These are phyloP conservation scores for Agrocybe praecox DNA, from an alignment of 768 basidiomycete genomes.

Conservation along the genomic window DNA sequence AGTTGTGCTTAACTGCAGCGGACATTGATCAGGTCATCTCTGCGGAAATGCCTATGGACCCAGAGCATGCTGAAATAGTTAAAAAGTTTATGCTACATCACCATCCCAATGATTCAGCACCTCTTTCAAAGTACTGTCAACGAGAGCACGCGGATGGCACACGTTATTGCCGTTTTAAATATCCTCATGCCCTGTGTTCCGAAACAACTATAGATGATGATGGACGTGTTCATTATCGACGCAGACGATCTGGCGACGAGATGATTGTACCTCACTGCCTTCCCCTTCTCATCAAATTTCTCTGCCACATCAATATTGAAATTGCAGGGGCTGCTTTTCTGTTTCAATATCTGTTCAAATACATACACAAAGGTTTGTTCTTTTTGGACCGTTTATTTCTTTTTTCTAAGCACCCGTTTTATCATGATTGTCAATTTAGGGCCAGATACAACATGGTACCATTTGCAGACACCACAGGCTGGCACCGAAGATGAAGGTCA, in stretches of 20 bases:
- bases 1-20: conserved; percentile 18
- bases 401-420: too few species aligned
- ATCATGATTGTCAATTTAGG: too few species aligned
- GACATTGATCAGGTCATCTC: conserved; percentile 34
- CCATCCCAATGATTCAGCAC: conserved; percentile 19
- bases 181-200: conserved; percentile 14
- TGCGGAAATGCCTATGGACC: conserved; percentile 33
- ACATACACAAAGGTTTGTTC: conserved; percentile 36
- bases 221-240: conserved; percentile 29
- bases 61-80: conserved; percentile 24
- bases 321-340: conserved; percentile 27
- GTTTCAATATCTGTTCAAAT: conserved; percentile 43
- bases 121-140: conserved; percentile 30
- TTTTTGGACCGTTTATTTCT: too few species aligned
- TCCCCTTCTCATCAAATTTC: conserved; percentile 22
- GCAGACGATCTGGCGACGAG: conserved; percentile 22
- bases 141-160: conserved; percentile 10
- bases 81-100: conserved; percentile 35
- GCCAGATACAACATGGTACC: too few species aligned
- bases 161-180: conserved; percentile 23
- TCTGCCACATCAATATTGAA: conserved; percentile 41
- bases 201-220: conserved; percentile 26
- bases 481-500: too few species aligned
- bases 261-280: conserved; percentile 31
- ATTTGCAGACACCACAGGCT: too few species aligned